Conservation (phyloP, 2,329 filamentous ascomycete genomes). For the Trichoderma gracile region DNA sequence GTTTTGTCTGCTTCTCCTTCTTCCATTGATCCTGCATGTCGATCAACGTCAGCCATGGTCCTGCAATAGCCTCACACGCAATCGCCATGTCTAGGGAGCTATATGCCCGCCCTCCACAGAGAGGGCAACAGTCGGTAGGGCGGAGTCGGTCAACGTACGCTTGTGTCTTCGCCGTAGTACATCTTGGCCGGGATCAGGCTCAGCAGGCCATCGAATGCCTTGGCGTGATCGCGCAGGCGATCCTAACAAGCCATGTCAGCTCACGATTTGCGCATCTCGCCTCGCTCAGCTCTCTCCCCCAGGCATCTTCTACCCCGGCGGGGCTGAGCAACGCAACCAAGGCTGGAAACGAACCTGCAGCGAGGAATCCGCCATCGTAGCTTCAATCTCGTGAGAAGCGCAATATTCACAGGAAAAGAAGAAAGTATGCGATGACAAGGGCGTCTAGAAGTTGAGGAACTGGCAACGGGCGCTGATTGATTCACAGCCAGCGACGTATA, state of each 20-base stretch:
- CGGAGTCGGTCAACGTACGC: constrained; percentile 57
- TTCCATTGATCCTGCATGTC: constrained; percentile 77
- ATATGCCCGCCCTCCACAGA: neutral
- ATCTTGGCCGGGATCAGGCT: constrained; percentile 87
- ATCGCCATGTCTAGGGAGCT: neutral
- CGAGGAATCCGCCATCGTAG: constrained; percentile 46
- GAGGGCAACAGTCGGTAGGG: neutral
- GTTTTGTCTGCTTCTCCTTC: constrained; percentile 93
- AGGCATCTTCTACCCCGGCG: neutral
- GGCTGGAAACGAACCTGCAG: constrained; percentile 47
- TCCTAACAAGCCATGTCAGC: constrained; percentile 44
- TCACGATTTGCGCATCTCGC: neutral
- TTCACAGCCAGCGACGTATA: constrained; percentile 6
- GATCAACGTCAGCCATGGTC: neutral
- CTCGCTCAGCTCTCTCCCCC: neutral
- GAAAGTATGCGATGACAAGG: neutral
- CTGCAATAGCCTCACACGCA: neutral
- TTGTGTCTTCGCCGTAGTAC: constrained; percentile 85
- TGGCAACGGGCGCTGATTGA: neutral
- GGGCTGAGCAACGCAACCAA: constrained; percentile 33
- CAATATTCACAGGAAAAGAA: neutral
- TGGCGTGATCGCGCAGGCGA: constrained; percentile 59
- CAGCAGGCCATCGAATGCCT: constrained; percentile 83
- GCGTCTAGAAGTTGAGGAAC: constrained; percentile 2
- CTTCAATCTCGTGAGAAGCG: neutral